Conservation (phyloP, 2,329 filamentous ascomycete genomes). For the Venturiaceae sp. region DNA sequence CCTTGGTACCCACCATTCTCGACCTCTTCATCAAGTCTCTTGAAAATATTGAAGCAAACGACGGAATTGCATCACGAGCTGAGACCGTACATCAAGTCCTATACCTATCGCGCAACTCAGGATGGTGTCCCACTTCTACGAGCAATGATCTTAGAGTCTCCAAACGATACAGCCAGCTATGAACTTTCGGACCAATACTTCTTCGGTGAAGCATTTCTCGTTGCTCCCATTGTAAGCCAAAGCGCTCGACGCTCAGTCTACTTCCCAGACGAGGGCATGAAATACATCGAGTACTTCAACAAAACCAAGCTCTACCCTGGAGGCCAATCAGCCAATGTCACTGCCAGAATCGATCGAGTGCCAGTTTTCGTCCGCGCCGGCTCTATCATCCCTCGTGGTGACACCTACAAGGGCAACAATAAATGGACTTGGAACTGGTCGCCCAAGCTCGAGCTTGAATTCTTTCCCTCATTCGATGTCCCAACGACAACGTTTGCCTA, state of each 20-base stretch:
- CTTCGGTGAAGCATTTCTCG: conserved; percentile 23
- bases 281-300: conserved; percentile 24
- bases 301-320: conserved; percentile 17
- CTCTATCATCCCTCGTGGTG: conserved; percentile 22
- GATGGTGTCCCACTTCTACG: conserved; percentile 24
- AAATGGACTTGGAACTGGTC: conserved; percentile 23
- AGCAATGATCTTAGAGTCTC: conserved; percentile 24
- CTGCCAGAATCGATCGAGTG: conserved; percentile 14
- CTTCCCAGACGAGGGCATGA: conserved; percentile 18
- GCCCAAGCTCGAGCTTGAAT: conserved; percentile 20
- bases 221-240: conserved; percentile 21
- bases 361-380: conserved; percentile 25
- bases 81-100: conserved; percentile 23
- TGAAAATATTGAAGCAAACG: conserved; percentile 21
- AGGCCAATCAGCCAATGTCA: conserved; percentile 13
- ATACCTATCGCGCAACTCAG: conserved; percentile 18
- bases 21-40: conserved; percentile 18
- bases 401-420: conserved; percentile 24
- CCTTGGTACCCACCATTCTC: conserved; percentile 20
- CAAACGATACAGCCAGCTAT: conserved; percentile 16
- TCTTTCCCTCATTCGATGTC: conserved; percentile 21
- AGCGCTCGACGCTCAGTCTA: conserved; percentile 20
- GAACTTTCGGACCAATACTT: conserved; percentile 20
- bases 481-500: conserved; percentile 17
- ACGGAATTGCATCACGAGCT: conserved; percentile 22